These are phyloP conservation scores for Haplosporangium gracile DNA, from an alignment of 192 early-diverging fungal species.

Conservation along the genomic window DNA sequence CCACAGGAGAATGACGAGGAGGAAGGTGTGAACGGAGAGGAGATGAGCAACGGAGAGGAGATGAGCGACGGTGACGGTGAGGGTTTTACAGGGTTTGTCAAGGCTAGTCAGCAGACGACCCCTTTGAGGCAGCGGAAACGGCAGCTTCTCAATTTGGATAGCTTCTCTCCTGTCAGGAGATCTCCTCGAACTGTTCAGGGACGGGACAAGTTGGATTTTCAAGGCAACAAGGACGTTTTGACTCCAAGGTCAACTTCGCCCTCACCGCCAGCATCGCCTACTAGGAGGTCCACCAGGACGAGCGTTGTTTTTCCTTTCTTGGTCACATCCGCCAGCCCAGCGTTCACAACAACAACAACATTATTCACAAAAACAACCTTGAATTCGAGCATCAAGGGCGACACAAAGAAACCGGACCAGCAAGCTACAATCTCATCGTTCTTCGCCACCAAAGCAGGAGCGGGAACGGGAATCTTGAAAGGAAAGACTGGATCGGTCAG, in stretches of 20 bases:
- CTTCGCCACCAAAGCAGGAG: slow-evolving; percentile 19
- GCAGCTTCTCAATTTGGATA: neutral
- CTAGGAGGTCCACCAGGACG: slow-evolving; percentile 15
- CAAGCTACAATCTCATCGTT: slow-evolving; percentile 35
- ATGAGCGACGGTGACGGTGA: neutral
- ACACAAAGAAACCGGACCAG: slow-evolving; percentile 11
- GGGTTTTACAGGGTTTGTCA: neutral
- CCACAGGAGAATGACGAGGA: neutral
- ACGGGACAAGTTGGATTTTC: neutral
- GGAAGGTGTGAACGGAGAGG: neutral
- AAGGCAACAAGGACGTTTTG: neutral
- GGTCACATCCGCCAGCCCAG: neutral
- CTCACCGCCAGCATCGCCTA: slow-evolving; percentile 17
- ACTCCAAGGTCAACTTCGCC: neutral
- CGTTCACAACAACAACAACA: neutral
- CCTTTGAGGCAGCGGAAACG: neutral
- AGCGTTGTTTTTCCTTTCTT: neutral
- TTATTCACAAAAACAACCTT: neutral
- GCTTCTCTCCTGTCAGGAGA: neutral
- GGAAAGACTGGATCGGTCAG: neutral
- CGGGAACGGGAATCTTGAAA: slow-evolving; percentile 48
- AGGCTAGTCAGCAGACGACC: neutral
- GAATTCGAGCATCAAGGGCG: neutral
- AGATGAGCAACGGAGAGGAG: neutral
- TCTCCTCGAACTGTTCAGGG: neutral